Base-by-base conservation (phyloP, 805 yeast species). In the Candida sakaeoensis region DNA sequence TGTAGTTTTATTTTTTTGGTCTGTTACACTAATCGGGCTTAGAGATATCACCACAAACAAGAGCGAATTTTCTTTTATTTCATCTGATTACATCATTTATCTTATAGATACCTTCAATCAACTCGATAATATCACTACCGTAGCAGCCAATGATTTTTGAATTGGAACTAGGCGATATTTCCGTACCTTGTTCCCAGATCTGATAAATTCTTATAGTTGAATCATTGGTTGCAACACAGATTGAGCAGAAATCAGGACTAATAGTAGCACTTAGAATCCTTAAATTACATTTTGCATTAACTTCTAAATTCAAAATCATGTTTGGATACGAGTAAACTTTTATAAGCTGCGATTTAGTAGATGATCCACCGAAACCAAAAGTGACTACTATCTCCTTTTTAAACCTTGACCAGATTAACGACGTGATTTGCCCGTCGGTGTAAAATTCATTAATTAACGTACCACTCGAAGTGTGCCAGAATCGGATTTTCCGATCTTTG, bases 381-480 rank as follows among this genome's bases (percentile, higher is more conserved):
- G 95, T 85, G 0, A 84, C 91, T 10, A 77, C 79, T 2, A 89
- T 58, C 51, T 89, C 87, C 43, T 75, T 77, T 40, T 70, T 68
- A 19, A 69, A 68, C 12, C 58, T 61, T 1, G 91, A 82, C 97
- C 97, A 89, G 15, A 76, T 65, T 27, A 89, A 58, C 0, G 95
- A 77, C 0, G 96, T 88, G 3, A 89, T 74, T 55, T 90, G 97
- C 1, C 85, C 82, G 17, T 70, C 69, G 1, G 93, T 81, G 32
- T 71, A 63, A 30, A 70, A 55, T 17, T 80, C 67, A 7, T 72
- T 65, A 22, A 89, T 61, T 22, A 86, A 57, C 0, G 95, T 82
- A 0, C 96, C 96, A 0, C 91, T 70, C 2, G 65, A 65, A 0
- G 93, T 74, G 57, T 90, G 95, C 96, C 96, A 89, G 56, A 88